phyloP scores from a whole-genome alignment of 192 early-diverging fungal genomes.

The Geranomyces variabilis region DNA sequence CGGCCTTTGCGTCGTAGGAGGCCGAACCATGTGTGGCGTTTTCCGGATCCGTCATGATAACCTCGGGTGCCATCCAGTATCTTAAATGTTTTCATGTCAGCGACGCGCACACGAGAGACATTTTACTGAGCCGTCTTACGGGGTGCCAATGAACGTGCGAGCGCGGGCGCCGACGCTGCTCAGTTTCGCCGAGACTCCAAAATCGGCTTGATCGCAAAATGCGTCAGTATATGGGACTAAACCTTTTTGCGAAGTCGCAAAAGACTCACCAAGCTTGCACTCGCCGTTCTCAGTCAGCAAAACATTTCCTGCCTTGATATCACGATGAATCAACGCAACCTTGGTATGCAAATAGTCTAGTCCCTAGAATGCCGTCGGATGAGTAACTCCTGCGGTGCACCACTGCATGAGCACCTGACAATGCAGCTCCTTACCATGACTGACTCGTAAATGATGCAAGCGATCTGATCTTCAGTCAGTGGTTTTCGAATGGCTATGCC shows the following conservation, averaged over 20 bases:
- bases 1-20: conserved; percentile 60
- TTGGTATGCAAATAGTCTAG: conserved; percentile 65
- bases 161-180: conserved; percentile 44
- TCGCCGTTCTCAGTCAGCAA: conserved; percentile 59
- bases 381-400: not conserved
- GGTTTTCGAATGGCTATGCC: conserved; percentile 43
- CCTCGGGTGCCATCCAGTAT: conserved; percentile 69
- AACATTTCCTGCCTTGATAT: conserved; percentile 69
- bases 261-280: conserved; percentile 51
- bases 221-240: not conserved
- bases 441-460: conserved; percentile 60
- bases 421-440: conserved; percentile 41
- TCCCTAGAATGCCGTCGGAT: conserved; percentile 38
- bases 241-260: not conserved
- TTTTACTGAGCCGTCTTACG: conserved; percentile 42
- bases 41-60: conserved; percentile 59
- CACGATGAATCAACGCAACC: conserved; percentile 60
- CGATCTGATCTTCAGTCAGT: conserved; percentile 60
- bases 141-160: conserved; percentile 67
- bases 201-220: conserved; percentile 48
- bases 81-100: not conserved
- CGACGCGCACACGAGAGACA: conserved; percentile 46
- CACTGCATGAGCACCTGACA: not conserved
- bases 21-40: conserved; percentile 39
- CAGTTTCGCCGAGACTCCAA: conserved; percentile 67